These are phyloP conservation scores for Candida krabiensis DNA, from an alignment of 805 yeast species.

Conservation along the genomic window DNA sequence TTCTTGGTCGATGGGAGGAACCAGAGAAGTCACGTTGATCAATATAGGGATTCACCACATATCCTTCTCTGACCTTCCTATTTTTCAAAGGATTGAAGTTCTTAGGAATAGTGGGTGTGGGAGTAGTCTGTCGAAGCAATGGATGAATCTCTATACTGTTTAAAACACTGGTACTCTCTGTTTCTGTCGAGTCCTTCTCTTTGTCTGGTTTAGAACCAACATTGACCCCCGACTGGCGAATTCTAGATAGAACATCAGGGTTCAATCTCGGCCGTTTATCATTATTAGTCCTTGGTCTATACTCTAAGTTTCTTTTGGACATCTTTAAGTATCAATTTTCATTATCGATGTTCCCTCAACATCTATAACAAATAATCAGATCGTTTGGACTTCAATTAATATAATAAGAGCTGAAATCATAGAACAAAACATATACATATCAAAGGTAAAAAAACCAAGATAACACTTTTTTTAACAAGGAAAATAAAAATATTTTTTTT, in stretches of 20 bases:
- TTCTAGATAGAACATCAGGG: conserved; percentile 5
- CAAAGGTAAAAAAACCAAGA: not conserved
- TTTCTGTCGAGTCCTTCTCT: conserved; percentile 1
- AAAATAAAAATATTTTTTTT: no score
- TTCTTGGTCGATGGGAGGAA: conserved; percentile 21
- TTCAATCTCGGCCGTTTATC: conserved; percentile 5
- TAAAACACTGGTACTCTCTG: conserved; percentile 8
- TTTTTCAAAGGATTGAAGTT: conserved; percentile 24
- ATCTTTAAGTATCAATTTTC: no score
- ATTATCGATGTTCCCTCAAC: no score
- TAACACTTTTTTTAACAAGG: not conserved
- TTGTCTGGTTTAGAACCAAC: not conserved
- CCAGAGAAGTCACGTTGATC: conserved; percentile 28
- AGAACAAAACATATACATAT: not conserved
- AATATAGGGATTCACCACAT: conserved; percentile 33
- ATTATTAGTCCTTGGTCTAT: not conserved
- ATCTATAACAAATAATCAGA: no score
- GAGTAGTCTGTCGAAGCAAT: conserved; percentile 18
- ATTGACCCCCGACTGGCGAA: conserved; percentile 1
- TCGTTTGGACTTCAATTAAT: no score
- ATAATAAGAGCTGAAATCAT: no score
- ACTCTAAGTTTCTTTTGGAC: not conserved
- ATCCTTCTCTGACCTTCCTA: conserved; percentile 26
- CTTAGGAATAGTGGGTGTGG: conserved; percentile 16
- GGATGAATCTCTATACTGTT: conserved; percentile 32